Base-by-base conservation (phyloP, 306 rosid species). In the Trichosanthes cucumerina region DNA sequence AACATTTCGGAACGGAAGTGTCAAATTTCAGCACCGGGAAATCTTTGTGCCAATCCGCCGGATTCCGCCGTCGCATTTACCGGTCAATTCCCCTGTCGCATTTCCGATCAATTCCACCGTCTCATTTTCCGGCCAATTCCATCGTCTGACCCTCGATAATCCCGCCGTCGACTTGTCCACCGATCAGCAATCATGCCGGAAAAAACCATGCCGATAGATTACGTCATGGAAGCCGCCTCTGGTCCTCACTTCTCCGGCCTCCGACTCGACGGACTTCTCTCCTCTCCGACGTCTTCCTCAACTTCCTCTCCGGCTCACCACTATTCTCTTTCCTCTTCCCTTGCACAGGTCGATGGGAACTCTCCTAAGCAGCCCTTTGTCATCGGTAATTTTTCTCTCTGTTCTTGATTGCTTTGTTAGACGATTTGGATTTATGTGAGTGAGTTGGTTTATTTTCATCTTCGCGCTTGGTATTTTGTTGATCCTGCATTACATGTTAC, bases 181-280 rank as follows among this genome's bases (percentile, higher is more conserved):
- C 1, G 21, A 70, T 12, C 76, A 0, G 2, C 9, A 28, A 47
- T 75, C 72, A 94, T 90, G 97, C 87, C 93, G 79, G 95, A 89
- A 81, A 92, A 90, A 73, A 82, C 93, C 31, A 81, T 84, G n/a
- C 76, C 90, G 79, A 90, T 92, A 11, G 97, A 95, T 79, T 88
- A 89, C 82, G 96, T 84, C 0, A 95, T 92, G 97, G 98, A 92
- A 86, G 89, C 90, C n/a, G 97, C 97, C 0, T 90, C 96, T 1
- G 98, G 98, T 7, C 88, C 97, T 57, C 98, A 95, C 86, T 95
- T 95, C 82, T 90, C 98, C 5, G 97, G 96, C 9, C 97, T 92
- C 41, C 86, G 92, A 3, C 87, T 88, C 46, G 97, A 90, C 83
- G 91, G 93, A 68, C 89, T 68, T n/a, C 82, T 78, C 28, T 84